A percentile compares a stretch with the other conserved stretches of the same genome.
phyloP scores from a whole-genome alignment of 345 rosid species.

The Eucalyptus leucophloia region DNA sequence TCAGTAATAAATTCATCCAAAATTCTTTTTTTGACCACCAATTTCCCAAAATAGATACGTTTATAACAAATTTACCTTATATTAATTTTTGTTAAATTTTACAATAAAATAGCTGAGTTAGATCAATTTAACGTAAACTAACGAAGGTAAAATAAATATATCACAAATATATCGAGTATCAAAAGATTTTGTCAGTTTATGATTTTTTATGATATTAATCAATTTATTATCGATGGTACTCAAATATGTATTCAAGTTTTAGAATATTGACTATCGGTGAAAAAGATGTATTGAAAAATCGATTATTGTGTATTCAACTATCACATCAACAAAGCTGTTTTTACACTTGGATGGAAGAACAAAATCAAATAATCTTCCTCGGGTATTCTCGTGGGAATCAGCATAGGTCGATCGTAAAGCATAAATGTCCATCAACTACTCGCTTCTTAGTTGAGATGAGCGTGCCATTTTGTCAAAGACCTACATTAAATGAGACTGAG shows the following conservation, averaged over 20 bases:
- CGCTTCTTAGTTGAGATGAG: neutral
- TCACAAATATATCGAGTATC: fast-evolving
- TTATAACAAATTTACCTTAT: fast-evolving
- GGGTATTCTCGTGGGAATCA: fast-evolving
- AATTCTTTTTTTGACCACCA: too few relatives aligned
- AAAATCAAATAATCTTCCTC: neutral
- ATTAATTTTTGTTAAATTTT: too few relatives aligned
- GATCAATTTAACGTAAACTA: too few relatives aligned
- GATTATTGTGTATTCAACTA: fast-evolving
- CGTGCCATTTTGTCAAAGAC: neutral
- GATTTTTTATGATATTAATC: too few relatives aligned
- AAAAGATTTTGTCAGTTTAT: too few relatives aligned
- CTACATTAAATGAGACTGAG: fast-evolving
- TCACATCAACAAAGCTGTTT: neutral
- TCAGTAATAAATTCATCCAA: too few relatives aligned
- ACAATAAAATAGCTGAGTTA: too few relatives aligned
- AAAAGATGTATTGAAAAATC: neutral
- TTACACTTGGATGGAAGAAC: neutral
- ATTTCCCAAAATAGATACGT: fast-evolving
- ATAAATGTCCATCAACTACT: neutral
- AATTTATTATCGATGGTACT: fast-evolving
- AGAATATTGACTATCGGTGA: neutral
- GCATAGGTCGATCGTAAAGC: fast-evolving
- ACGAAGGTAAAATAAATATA: fast-evolving
- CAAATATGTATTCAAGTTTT: fast-evolving